Evolutionary conservation across 1,139 yeast species (phyloP), one percentile per base, ranked within the genome.

Genomic region (Candida sp.): DNA sequence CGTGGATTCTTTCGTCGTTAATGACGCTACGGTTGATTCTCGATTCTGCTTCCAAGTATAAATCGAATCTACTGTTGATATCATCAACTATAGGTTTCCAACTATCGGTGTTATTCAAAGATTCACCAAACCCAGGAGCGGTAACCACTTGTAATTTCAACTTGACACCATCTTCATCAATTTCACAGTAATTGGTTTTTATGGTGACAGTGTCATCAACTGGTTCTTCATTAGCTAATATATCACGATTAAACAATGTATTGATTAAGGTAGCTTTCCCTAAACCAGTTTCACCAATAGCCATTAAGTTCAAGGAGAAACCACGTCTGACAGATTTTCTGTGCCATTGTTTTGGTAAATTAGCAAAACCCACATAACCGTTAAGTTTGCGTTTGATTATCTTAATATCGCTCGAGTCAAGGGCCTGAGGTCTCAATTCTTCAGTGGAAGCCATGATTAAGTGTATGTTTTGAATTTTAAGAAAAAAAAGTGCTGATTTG

Each of bases 301-400:
- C 90, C 81, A 93, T 80, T 50, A 93, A 64, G 63, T 93, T 95
- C 64, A 95, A 81, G 57, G 75, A 79, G 76, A 93, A 95, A n/a
- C 99, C 99, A 63, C 93, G 82, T 68, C 93, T 85, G 52, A 91
- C 84, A 5, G 96, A 85, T 66, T 88, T 90, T 68, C 97, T 82
- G 70, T 93, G 98, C 97, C 98, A 93, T 73, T 95, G 99, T 64
- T 91, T 93, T 47, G 99, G 99, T 59, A 95, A 77, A 68, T 91
- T 95, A 55, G 98, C 97, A 68, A 95, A 93, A 4, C 99, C 99
- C 47, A 95, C 99, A 63, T 86, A 91, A 5, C 96, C 95, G 53
- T 84, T 87, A 55, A 91, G 80, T 60, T 88, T 88, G 55, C 95
- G 84, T 57, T 86, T 85, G 57, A 89, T 81, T 48, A 89, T 74